Evolutionary conservation across 768 basidiomycete genomes (phyloP).

Genomic region (Lentinula raphanica): DNA sequence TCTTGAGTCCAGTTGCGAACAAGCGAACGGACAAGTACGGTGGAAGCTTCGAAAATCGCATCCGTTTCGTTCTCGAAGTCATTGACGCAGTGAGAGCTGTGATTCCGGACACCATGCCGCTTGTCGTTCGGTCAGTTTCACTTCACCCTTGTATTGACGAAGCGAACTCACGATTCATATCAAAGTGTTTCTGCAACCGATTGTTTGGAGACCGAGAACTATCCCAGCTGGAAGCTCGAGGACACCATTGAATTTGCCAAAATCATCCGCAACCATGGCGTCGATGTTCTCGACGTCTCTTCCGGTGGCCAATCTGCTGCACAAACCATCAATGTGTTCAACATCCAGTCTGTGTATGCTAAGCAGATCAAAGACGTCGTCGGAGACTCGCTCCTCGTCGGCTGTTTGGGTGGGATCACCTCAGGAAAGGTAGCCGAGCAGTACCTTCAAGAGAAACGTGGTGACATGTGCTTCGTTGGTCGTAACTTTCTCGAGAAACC

Average conservation of each 20-base stretch:
- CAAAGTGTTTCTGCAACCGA: constrained; percentile 75
- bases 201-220: constrained; percentile 60
- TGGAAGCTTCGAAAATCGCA: constrained; percentile 66
- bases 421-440: constrained; percentile 50
- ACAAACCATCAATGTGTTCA: constrained; percentile 31
- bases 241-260: constrained; percentile 61
- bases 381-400: constrained; percentile 30
- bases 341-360: constrained; percentile 52
- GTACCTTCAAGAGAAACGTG: constrained; percentile 49
- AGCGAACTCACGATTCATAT: neutral
- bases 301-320: constrained; percentile 51
- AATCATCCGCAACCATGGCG: constrained; percentile 57
- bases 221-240: constrained; percentile 63
- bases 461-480: constrained; percentile 57
- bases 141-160: neutral
- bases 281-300: constrained; percentile 74
- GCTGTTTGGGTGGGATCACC: constrained; percentile 50
- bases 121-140: constrained; percentile 59
- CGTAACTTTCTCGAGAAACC: constrained; percentile 59
- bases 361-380: constrained; percentile 40
- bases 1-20: constrained; percentile 57
- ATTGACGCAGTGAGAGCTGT: constrained; percentile 56
- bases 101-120: constrained; percentile 57
- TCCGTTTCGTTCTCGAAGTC: constrained; percentile 57
- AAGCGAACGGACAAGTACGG: constrained; percentile 66